Conservation (phyloP, 2,329 filamentous ascomycete genomes). For the Colletotrichum spinosum region DNA sequence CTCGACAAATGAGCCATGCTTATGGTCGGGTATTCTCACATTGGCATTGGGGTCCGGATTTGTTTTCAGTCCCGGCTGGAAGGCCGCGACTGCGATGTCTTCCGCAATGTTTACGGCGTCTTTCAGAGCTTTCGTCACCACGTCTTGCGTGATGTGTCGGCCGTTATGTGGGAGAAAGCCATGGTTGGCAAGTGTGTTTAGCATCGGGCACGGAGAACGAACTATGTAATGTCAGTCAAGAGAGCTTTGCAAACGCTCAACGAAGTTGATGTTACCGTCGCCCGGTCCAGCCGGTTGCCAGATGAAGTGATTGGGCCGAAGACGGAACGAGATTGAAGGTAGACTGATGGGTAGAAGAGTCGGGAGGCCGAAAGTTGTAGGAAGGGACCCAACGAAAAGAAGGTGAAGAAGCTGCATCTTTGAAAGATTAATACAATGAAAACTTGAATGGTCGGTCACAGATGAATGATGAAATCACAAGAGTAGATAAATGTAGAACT, state of each 20-base stretch:
- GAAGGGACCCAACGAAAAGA: too few relatives aligned
- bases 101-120: constrained; percentile 56
- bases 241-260: too few relatives aligned
- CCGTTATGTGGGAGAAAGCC: constrained; percentile 60
- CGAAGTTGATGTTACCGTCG: not conserved
- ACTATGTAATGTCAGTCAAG: constrained; percentile 39
- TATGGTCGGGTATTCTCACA: not conserved
- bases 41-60: constrained; percentile 56
- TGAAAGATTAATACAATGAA: too few relatives aligned
- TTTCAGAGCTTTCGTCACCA: constrained; percentile 51
- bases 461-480: too few relatives aligned
- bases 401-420: too few relatives aligned
- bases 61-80: constrained; percentile 51
- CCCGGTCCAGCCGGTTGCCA: constrained; percentile 9
- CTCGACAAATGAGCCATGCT: not conserved
- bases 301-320: constrained; percentile 2
- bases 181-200: constrained; percentile 64
- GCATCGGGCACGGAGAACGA: constrained; percentile 60
- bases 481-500: too few relatives aligned
- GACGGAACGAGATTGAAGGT: too few relatives aligned
- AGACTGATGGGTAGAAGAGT: too few relatives aligned
- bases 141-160: constrained; percentile 51
- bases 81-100: constrained; percentile 53
- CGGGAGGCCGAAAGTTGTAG: too few relatives aligned
- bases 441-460: too few relatives aligned